Conservation (phyloP, 2,329 filamentous ascomycete genomes). For the Ambrosiella xylebori region DNA sequence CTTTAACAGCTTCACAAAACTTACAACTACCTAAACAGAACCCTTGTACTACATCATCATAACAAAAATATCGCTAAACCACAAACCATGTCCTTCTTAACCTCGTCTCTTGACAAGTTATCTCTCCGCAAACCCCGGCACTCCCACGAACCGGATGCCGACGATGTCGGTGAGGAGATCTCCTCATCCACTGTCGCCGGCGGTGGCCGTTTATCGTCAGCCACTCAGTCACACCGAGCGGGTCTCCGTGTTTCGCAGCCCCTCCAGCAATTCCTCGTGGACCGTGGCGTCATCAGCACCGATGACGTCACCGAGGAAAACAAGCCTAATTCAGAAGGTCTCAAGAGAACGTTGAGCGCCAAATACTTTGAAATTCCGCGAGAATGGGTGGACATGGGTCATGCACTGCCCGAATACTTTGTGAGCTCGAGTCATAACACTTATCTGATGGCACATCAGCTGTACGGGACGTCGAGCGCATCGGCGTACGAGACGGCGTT, state of each 20-base stretch:
- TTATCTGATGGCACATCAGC: constrained; percentile 52
- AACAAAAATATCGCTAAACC: neutral
- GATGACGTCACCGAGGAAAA: constrained; percentile 30
- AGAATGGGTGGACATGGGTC: constrained; percentile 36
- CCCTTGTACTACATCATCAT: neutral
- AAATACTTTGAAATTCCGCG: constrained; percentile 40
- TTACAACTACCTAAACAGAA: neutral
- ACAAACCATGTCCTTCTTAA: constrained; percentile 13
- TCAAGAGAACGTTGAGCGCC: constrained; percentile 35
- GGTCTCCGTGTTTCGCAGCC: constrained; percentile 42
- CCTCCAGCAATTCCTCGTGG: constrained; percentile 35
- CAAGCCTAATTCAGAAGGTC: constrained; percentile 23
- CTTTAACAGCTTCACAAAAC: too few relatives aligned
- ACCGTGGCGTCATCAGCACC: constrained; percentile 32
- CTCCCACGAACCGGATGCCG: constrained; percentile 25
- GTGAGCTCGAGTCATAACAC: constrained; percentile 61
- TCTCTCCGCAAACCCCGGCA: constrained; percentile 3
- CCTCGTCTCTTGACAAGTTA: constrained; percentile 12
- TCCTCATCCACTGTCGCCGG: constrained; percentile 36
- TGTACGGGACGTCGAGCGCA: constrained; percentile 45
- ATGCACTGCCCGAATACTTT: constrained; percentile 51
- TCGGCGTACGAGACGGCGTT: constrained; percentile 47
- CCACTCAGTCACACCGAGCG: constrained; percentile 30
- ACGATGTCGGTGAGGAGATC: constrained; percentile 36
- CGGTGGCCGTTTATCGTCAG: constrained; percentile 37